These are phyloP conservation scores for Proliferodiscus dingleyae DNA, from an alignment of 2,329 filamentous ascomycete genomes.

Conservation along the genomic window DNA sequence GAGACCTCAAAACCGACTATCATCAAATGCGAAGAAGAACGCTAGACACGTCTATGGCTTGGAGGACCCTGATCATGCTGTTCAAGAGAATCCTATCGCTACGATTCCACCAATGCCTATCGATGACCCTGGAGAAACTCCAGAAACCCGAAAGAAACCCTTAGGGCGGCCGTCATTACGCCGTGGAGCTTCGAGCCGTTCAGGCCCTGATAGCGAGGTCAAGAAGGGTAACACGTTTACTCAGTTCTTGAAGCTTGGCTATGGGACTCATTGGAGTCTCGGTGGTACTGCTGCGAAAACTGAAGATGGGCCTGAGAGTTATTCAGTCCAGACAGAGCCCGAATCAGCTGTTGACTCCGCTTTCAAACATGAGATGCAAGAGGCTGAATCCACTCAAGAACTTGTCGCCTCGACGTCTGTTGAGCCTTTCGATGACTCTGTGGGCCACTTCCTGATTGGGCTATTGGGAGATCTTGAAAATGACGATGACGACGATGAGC, in stretches of 20 bases:
- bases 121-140: slow-evolving; percentile 4
- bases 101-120: slow-evolving; percentile 13
- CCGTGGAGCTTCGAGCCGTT: slow-evolving; percentile 14
- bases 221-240: slow-evolving; percentile 42
- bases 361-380: neutral
- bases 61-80: neutral
- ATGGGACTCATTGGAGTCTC: slow-evolving; percentile 62
- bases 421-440: slow-evolving; percentile 23
- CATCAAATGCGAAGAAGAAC: slow-evolving; percentile 12
- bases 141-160: slow-evolving; percentile 2
- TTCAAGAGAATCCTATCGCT: slow-evolving; percentile 1
- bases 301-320: slow-evolving; percentile 1
- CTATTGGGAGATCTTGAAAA: slow-evolving; percentile 60
- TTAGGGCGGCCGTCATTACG: slow-evolving; percentile 11
- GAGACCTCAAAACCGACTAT: slow-evolving; percentile 27
- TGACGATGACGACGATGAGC: slow-evolving; percentile 17
- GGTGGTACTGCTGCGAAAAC: slow-evolving; percentile 26
- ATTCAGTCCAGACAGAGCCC: neutral
- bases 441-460: slow-evolving; percentile 61
- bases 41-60: slow-evolving; percentile 11
- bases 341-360: neutral
- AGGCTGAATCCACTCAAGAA: no score
- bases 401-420: no score
- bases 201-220: slow-evolving; percentile 24
- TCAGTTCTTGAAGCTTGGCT: slow-evolving; percentile 61